A percentile compares a stretch with the other conserved stretches of the same genome.
These are phyloP conservation scores for Neofusicoccum parvum DNA, from an alignment of 2,329 filamentous ascomycete genomes.

Conservation along the genomic window DNA sequence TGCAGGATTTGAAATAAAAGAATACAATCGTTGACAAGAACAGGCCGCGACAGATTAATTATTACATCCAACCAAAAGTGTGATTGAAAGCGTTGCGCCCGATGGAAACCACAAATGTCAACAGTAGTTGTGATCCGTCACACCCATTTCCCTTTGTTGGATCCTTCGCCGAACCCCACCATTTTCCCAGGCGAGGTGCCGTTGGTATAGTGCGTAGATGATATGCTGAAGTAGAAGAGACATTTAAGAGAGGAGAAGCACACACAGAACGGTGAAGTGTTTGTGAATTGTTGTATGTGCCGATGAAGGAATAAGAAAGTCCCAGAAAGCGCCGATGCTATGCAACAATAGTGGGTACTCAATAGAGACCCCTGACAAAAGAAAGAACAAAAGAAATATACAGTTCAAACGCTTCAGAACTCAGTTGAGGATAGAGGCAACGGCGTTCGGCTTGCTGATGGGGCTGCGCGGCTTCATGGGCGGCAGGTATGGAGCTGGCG, in stretches of 20 bases:
- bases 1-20: neutral
- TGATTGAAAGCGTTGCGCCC: neutral
- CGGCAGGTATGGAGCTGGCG: conserved; percentile 24
- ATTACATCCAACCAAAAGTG: neutral
- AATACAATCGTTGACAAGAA: neutral
- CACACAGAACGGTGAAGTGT: neutral
- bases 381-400: neutral
- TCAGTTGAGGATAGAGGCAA: conserved; percentile 19
- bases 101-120: neutral
- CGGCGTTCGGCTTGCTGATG: conserved; percentile 15
- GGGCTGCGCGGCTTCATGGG: conserved; percentile 19
- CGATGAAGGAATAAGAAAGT: neutral
- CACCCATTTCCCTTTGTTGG: neutral
- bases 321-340: conserved; percentile 19
- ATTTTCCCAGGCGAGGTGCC: conserved; percentile 1
- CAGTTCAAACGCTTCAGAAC: neutral
- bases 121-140: neutral
- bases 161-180: neutral
- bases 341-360: neutral
- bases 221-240: conserved; percentile 2
- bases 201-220: conserved; percentile 15
- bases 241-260: conserved; percentile 1
- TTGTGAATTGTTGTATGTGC: conserved; percentile 12
- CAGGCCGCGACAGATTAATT: conserved; percentile 3
- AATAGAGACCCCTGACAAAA: neutral